These are phyloP conservation scores for Myxozyma mucilagina DNA, from an alignment of 805 yeast species.

Conservation along the genomic window DNA sequence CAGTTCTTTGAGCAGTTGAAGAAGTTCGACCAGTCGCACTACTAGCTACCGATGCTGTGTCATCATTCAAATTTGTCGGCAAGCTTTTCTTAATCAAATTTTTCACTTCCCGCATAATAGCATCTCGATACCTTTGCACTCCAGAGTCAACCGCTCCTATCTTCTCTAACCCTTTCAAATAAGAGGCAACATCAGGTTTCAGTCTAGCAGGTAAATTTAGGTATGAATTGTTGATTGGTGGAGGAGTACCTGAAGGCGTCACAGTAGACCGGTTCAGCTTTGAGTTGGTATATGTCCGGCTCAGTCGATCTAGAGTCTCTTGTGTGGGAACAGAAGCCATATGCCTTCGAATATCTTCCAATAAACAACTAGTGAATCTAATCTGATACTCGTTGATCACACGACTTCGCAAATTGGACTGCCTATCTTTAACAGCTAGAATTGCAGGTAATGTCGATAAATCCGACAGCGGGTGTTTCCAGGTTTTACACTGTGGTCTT, in stretches of 20 bases:
- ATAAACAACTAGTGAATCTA: slow-evolving; percentile 55
- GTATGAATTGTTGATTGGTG: slow-evolving; percentile 43
- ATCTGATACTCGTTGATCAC: slow-evolving; percentile 69
- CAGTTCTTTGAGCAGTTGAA: slow-evolving; percentile 41
- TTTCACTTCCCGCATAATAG: slow-evolving; percentile 69
- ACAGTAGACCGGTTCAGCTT: slow-evolving; percentile 13
- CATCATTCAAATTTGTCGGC: slow-evolving; percentile 50
- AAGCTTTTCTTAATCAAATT: slow-evolving; percentile 63
- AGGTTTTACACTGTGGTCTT: slow-evolving; percentile 22
- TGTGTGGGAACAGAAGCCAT: slow-evolving; percentile 50
- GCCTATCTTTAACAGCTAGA: slow-evolving; percentile 50
- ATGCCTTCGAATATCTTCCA: slow-evolving; percentile 63
- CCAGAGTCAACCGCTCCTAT: slow-evolving; percentile 45
- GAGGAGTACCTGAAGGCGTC: slow-evolving; percentile 16
- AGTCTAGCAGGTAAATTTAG: slow-evolving; percentile 45
- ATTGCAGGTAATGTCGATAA: slow-evolving; percentile 54
- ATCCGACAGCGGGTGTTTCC: slow-evolving; percentile 44
- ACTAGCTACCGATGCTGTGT: slow-evolving; percentile 37
- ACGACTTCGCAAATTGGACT: slow-evolving; percentile 57
- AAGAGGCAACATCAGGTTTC: slow-evolving; percentile 48
- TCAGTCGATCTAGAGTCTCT: slow-evolving; percentile 56
- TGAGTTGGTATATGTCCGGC: slow-evolving; percentile 34
- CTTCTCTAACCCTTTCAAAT: slow-evolving; percentile 54
- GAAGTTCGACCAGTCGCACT: slow-evolving; percentile 34
- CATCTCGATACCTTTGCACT: slow-evolving; percentile 64